Conservation (phyloP, 116 monocot genomes). For the Posidonia oceanica region DNA sequence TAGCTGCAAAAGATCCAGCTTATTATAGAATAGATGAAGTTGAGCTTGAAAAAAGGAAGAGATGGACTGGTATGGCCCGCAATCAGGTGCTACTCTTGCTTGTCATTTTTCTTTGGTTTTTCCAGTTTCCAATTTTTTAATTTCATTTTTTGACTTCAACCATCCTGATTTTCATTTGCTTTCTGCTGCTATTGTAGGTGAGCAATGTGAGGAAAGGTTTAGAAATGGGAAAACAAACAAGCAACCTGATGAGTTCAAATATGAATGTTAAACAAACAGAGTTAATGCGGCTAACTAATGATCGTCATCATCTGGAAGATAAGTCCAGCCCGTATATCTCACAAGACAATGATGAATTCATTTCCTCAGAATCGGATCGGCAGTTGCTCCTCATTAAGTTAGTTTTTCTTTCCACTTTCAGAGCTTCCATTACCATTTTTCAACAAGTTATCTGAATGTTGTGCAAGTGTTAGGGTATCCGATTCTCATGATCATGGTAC, state of each 20-base stretch:
- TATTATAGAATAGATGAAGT: conserved; percentile 61
- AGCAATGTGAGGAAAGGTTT: conserved; percentile 38
- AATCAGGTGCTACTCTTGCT: conserved; percentile 41
- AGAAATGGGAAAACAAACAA: conserved; percentile 15
- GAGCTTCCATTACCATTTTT: no score
- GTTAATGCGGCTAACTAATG: conserved; percentile 41
- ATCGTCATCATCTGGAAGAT: conserved; percentile 14
- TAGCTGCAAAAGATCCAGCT: conserved; percentile 74
- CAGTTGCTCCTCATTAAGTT: conserved; percentile 91
- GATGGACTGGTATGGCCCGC: conserved; percentile 69
- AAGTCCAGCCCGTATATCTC: conserved; percentile 31
- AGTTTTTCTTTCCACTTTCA: no score
- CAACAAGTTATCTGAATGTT: no score
- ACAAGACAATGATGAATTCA: conserved; percentile 76
- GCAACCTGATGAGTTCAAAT: conserved; percentile 10
- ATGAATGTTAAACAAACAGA: conserved; percentile 26
- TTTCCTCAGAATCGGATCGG: conserved; percentile 89
- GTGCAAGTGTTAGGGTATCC: no score
- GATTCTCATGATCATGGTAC: no score
- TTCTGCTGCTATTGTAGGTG: conserved; percentile 28
- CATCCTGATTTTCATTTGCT: not conserved
- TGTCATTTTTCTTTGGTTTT: not conserved
- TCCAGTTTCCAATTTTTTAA: not conserved
- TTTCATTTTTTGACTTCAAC: not conserved
- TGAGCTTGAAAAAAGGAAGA: conserved; percentile 64